phyloP scores from a whole-genome alignment of 345 rosid species.

The Gossypium rotundifolium region DNA sequence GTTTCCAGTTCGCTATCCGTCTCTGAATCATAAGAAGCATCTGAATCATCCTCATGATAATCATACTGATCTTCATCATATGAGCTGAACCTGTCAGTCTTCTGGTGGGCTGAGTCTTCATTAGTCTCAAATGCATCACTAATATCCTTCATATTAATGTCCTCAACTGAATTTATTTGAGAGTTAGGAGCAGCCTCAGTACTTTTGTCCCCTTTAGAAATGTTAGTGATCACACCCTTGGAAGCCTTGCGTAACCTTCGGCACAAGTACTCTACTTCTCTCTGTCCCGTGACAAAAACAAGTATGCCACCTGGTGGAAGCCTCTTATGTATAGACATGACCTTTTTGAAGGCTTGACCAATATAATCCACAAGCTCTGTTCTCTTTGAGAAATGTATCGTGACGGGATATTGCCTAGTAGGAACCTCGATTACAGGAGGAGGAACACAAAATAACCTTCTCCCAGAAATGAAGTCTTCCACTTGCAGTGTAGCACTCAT shows the following conservation, averaged over 20 bases:
- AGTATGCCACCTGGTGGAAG: slow-evolving; percentile 90
- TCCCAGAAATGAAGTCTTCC: slow-evolving; percentile 69
- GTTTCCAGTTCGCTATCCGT: slow-evolving; percentile 67
- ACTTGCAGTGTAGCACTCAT: slow-evolving; percentile 93
- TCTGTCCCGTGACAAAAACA: slow-evolving; percentile 89
- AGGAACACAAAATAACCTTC: slow-evolving; percentile 50
- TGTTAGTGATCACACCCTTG: slow-evolving; percentile 29
- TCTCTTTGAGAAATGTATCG: slow-evolving; percentile 71
- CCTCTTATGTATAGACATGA: slow-evolving; percentile 75
- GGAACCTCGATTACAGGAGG: slow-evolving; percentile 86
- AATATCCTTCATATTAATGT: slow-evolving; percentile 61
- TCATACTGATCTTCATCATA: slow-evolving; percentile 46
- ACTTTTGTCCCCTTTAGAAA: slow-evolving; percentile 22
- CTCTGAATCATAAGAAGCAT: slow-evolving; percentile 39
- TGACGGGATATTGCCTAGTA: slow-evolving; percentile 74
- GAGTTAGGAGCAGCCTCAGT: slow-evolving; percentile 25
- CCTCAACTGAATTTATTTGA: slow-evolving; percentile 34
- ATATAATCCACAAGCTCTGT: slow-evolving; percentile 81
- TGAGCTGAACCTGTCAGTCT: slow-evolving; percentile 46
- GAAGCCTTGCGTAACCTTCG: slow-evolving; percentile 59
- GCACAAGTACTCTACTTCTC: slow-evolving; percentile 86
- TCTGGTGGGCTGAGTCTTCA: slow-evolving; percentile 29
- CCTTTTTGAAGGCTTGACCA: slow-evolving; percentile 82
- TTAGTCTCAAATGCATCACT: slow-evolving; percentile 59
- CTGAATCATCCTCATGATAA: slow-evolving; percentile 40